These are phyloP conservation scores for Biscogniauxia sp. DNA, from an alignment of 2,329 filamentous ascomycete genomes.

Conservation along the genomic window DNA sequence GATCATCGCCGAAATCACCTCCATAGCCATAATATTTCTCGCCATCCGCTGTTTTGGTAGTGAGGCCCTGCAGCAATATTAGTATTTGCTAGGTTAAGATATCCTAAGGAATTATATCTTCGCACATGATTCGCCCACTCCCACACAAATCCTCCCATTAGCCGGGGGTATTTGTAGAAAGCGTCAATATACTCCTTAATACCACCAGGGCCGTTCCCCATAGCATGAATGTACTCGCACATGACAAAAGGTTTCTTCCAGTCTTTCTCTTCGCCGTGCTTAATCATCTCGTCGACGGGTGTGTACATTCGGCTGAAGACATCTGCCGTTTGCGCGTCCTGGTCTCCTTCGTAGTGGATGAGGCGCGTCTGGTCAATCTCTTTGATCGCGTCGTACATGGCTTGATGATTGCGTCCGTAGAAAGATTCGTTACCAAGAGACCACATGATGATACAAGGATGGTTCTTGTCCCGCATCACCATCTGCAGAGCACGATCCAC, in stretches of 20 bases:
- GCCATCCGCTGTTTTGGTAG: constrained; percentile 41
- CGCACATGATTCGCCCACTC: constrained; percentile 61
- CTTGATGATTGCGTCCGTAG: constrained; percentile 64
- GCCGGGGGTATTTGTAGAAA: constrained; percentile 56
- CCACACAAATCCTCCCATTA: constrained; percentile 67
- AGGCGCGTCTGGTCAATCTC: constrained; percentile 54
- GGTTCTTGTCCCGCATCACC: constrained; percentile 58
- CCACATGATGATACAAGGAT: constrained; percentile 68
- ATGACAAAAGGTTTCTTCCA: constrained; percentile 57
- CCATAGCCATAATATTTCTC: constrained; percentile 55
- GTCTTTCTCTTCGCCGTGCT: constrained; percentile 39
- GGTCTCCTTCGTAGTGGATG: constrained; percentile 66
- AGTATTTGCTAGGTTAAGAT: not conserved
- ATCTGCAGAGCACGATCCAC: constrained; percentile 65
- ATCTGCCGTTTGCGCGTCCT: constrained; percentile 56
- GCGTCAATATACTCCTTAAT: constrained; percentile 65
- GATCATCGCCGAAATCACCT: constrained; percentile 60
- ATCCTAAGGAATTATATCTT: not conserved
- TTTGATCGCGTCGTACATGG: constrained; percentile 65
- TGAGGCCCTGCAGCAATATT: constrained; percentile 35
- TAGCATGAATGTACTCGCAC: constrained; percentile 58
- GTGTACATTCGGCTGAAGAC: constrained; percentile 68
- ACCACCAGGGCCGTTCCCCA: constrained; percentile 70
- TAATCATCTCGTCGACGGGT: constrained; percentile 43
- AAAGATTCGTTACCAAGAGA: constrained; percentile 71